Base-by-base conservation (phyloP, 257 asterid genomes). In the Coffea eugenioides region DNA sequence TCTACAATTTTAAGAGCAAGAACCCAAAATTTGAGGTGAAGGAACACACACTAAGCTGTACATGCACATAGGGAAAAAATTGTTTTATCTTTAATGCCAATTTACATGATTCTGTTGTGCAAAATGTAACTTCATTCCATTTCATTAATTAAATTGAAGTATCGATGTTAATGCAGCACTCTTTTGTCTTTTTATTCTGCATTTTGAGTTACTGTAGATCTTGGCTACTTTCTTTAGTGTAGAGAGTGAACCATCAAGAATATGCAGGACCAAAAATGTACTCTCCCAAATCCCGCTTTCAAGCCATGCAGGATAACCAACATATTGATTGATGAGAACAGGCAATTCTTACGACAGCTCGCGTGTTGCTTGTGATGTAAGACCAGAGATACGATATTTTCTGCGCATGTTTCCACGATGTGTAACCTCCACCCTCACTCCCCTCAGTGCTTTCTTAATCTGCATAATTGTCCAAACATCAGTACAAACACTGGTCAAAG, bases 351-450 rank as follows among this genome's bases (percentile, higher is more conserved):
- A 95, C 99, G 94, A 91, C 27, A 95, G 89, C 73, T 95, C 98
- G 34, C 97, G 86, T 11, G 99, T 95, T 68, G 97, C 93, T 82
- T 91, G 99, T 2, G 97, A 85, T n/a, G 98, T 95, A 88, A 95
- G 85, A 75, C 97, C 97, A 86, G 95, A 88, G 71, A 95, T 93
- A 46, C 99, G 94, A 71, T 95, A 95, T 76, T 92, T 95, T 83
- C 99, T 84, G 21, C 98, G 94, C 97, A 95, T 93, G 83, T 95
- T 93, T 27, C 99, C 97, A 21, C 99, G 90, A 80, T 95, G 99
- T 41, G 99, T 95, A 72, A 95, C 99, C 85, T 95, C 98, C 68
- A 95, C 98, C 86, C 90, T 95, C 56, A 95, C 95, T 78, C 99
- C 99, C 87, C 99, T 88, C 34, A 95, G 88, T 10, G 99, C 98